A percentile compares a stretch with the other conserved stretches of the same genome.
Conservation (phyloP, 2,329 filamentous ascomycete genomes). For the Penicillium sp. region DNA sequence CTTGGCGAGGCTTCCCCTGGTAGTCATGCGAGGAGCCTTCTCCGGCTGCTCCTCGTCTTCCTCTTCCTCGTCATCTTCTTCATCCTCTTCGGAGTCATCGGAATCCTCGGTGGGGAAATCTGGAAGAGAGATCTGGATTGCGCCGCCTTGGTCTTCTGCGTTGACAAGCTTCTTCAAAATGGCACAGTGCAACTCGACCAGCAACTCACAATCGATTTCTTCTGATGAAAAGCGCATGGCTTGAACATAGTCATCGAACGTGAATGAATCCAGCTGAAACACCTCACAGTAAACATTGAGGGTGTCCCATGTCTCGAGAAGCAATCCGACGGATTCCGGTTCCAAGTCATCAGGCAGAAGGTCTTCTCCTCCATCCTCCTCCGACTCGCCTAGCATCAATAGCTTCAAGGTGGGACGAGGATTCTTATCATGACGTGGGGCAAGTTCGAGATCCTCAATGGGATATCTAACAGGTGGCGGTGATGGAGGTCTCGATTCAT, state of each 20-base stretch:
- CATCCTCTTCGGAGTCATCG: slow-evolving; percentile 59
- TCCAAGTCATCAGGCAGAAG: slow-evolving; percentile 56
- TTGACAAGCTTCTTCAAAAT: slow-evolving; percentile 84
- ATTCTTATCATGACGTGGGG: slow-evolving; percentile 61
- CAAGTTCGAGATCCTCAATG: slow-evolving; percentile 86
- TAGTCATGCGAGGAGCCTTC: slow-evolving; percentile 73
- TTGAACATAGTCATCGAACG: slow-evolving; percentile 93
- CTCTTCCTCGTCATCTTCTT: slow-evolving; percentile 48
- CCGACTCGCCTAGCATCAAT: slow-evolving; percentile 65
- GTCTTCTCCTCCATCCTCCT: slow-evolving; percentile 49
- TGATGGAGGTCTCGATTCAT: slow-evolving; percentile 59
- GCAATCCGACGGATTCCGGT: slow-evolving; percentile 80
- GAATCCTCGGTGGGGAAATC: slow-evolving; percentile 71
- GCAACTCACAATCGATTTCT: slow-evolving; percentile 75
- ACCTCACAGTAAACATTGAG: slow-evolving; percentile 98
- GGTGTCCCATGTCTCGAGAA: slow-evolving; percentile 94
- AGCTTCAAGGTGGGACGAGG: slow-evolving; percentile 77
- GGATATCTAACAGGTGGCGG: slow-evolving; percentile 87
- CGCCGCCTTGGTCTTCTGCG: slow-evolving; percentile 69
- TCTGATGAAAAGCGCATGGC: slow-evolving; percentile 76
- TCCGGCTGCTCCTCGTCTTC: slow-evolving; percentile 59
- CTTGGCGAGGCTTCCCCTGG: slow-evolving; percentile 82
- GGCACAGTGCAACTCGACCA: slow-evolving; percentile 88
- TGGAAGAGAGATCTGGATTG: slow-evolving; percentile 75
- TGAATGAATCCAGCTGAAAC: slow-evolving; percentile 93